These are phyloP conservation scores for Kluyveromyces starmeri DNA, from an alignment of 805 yeast species.

Conservation along the genomic window DNA sequence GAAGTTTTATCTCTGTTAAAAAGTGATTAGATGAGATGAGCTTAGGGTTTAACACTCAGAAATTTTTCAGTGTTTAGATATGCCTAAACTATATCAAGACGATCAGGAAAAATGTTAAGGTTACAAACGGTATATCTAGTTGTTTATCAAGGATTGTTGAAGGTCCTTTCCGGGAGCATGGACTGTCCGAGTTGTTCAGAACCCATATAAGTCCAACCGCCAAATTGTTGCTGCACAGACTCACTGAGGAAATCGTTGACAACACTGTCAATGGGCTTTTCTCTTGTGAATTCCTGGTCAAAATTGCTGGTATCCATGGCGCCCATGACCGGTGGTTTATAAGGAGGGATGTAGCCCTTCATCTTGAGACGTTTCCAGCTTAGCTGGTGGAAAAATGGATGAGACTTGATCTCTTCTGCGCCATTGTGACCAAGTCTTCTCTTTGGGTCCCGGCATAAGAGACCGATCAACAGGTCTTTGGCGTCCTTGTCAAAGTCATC, in stretches of 20 bases:
- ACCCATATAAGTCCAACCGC: conserved; percentile 96
- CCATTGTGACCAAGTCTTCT: conserved; percentile 72
- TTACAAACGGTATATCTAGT: too few species aligned
- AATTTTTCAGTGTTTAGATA: too few species aligned
- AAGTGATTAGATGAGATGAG: too few species aligned
- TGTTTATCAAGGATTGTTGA: too few species aligned
- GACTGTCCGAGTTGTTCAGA: conserved; percentile 38
- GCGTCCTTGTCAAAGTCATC: conserved; percentile 81
- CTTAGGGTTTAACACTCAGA: too few species aligned
- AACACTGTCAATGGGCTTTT: conserved; percentile 89
- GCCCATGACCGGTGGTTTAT: conserved; percentile 81
- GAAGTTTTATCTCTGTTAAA: too few species aligned
- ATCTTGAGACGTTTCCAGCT: conserved; percentile 79
- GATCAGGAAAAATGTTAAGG: too few species aligned
- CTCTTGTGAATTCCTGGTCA: conserved; percentile 85
- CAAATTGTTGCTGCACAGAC: conserved; percentile 94
- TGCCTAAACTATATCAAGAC: too few species aligned
- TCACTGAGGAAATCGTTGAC: conserved; percentile 88
- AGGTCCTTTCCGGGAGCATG: conserved; percentile 27
- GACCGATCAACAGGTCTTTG: conserved; percentile 61
- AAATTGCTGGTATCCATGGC: conserved; percentile 89
- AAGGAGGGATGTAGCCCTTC: conserved; percentile 92
- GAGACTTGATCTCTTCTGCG: conserved; percentile 74
- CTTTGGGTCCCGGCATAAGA: conserved; percentile 78
- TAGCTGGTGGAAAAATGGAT: conserved; percentile 78